Base-by-base conservation (phyloP, 2,329 filamentous ascomycete genomes). In the Fusarium hainanense region DNA sequence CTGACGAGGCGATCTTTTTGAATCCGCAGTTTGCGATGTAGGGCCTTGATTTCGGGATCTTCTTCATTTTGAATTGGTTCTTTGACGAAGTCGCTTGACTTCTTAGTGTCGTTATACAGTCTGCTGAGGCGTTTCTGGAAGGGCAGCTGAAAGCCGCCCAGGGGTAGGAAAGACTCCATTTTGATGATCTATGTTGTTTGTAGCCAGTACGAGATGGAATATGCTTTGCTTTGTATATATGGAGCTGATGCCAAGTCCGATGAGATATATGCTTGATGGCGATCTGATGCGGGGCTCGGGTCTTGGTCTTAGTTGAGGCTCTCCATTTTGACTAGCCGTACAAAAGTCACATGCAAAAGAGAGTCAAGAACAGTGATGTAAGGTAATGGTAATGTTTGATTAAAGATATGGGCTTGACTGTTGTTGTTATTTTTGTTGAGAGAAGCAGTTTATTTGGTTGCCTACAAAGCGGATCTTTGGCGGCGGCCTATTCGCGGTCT, bases 91-190 rank as follows among this genome's bases (percentile, higher is more conserved):
- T 92, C 90, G 77, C 88, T 91, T 27, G 90, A 92, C 72, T 89
- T 91, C 77, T 94, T 94, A 61, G 92, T 93, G 81, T 94, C 92
- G 72, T 92, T 91, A 78, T 94, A 94, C 60, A 94, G 87, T 74
- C 91, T 85, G 70, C 89, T 92, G 20, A 93, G 84, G 57, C 88
- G 85, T 64, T 87, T 85, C 77, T 89, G 87, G 63, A 89, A 85
- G 50, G 88, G 85, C 78, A 87, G 79, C 79, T 85, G 82, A 66
- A 87, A 84, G 78, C 85, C 84, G 58, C 83, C 83, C 49, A 83
- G 76, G 12, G 85, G 83, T n/a, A 86, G 74, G 59, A 85, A 82
- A 1, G 84, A 84, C 59, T 85, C 85, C 85, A 87, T 88, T 66
- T 64, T 58, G 13, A 2, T 20, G 27, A 0, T 30, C 3, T 54